Evolutionary conservation across 129 eudicot species (phyloP).

Genomic region (Deinandra increscens): DNA sequence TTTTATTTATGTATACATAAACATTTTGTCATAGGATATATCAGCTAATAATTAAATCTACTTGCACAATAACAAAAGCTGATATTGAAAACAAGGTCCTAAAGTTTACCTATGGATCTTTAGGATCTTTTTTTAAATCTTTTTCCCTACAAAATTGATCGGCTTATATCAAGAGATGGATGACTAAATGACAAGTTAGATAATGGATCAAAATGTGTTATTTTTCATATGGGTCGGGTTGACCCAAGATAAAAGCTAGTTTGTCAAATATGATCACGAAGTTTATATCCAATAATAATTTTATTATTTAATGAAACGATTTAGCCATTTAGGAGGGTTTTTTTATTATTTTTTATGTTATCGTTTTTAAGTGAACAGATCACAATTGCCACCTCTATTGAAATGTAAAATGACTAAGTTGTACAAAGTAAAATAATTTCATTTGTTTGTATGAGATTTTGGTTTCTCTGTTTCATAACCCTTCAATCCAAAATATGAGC

Average conservation of each 20-base stretch:
- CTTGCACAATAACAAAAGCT: neutral
- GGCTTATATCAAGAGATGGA: neutral
- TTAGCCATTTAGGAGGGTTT: no score
- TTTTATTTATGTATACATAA: neutral
- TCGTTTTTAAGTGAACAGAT: neutral
- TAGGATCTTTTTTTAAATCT: neutral
- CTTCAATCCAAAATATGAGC: neutral
- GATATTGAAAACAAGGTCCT: neutral
- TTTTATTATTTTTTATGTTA: no score
- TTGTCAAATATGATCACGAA: neutral
- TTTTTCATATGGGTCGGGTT: neutral
- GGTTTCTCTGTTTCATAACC: conserved; percentile 9
- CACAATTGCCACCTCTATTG: neutral
- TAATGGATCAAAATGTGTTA: neutral
- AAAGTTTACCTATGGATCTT: neutral
- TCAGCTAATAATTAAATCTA: neutral
- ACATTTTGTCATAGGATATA: neutral
- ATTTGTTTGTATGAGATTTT: neutral
- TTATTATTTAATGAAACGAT: neutral
- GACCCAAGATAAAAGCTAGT: neutral
- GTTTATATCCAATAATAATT: neutral
- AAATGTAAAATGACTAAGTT: neutral
- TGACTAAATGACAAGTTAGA: neutral
- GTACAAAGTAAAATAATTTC: neutral
- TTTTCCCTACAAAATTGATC: neutral